Conservation (phyloP, 129 eudicot genomes). For the Solidago caesia region DNA sequence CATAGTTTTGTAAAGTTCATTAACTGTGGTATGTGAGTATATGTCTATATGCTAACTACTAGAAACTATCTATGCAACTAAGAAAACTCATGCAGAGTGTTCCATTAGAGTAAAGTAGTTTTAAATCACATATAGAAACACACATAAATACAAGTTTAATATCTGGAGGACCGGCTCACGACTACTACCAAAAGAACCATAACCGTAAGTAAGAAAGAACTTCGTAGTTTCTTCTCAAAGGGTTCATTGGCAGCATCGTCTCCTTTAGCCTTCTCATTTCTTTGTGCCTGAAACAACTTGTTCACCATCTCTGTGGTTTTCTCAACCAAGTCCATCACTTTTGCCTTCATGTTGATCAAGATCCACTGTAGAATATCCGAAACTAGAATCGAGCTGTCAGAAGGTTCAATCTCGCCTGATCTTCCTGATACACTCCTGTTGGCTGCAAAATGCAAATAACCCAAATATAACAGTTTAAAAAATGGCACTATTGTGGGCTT, state of each 20-base stretch:
- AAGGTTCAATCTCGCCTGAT: constrained; percentile 15
- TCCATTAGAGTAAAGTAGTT: constrained; percentile 2
- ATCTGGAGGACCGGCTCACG: constrained; percentile 40
- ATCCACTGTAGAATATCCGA: constrained; percentile 42
- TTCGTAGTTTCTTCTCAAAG: constrained; percentile 44
- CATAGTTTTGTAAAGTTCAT: constrained; percentile 25
- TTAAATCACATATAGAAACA: constrained; percentile 2
- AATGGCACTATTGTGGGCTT: not conserved
- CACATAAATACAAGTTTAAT: constrained; percentile 18
- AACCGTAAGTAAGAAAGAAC: constrained; percentile 53
- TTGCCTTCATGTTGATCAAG: constrained; percentile 42
- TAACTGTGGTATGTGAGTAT: not conserved
- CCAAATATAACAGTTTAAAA: not conserved
- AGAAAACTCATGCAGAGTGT: constrained; percentile 12
- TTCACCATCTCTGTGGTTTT: constrained; percentile 38
- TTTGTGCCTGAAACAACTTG: constrained; percentile 37
- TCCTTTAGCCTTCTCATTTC: constrained; percentile 21
- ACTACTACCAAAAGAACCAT: constrained; percentile 61
- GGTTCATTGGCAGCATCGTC: constrained; percentile 23
- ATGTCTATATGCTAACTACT: constrained; percentile 32
- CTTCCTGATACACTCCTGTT: constrained; percentile 20
- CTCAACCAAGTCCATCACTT: constrained; percentile 47
- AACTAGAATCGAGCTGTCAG: constrained; percentile 29
- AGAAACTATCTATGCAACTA: constrained; percentile 15
- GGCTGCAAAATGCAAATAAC: constrained; percentile 25